Evolutionary conservation across 768 basidiomycete species (phyloP).

Genomic region (Lactarius sanguifluus): DNA sequence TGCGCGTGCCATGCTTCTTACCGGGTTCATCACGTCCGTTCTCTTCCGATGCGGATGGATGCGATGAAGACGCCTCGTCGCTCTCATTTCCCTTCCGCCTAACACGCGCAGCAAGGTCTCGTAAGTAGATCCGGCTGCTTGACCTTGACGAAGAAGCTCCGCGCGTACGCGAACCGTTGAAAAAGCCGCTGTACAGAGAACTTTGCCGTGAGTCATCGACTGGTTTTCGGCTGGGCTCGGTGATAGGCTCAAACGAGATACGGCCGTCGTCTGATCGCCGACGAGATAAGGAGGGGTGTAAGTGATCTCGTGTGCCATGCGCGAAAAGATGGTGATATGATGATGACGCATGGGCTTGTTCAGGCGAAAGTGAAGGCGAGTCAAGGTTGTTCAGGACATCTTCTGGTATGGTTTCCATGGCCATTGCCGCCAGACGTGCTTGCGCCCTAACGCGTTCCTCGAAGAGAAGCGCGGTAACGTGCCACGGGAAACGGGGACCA

Average conservation of each 20-base stretch:
- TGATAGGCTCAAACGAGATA: constrained; percentile 58
- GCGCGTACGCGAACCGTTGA: constrained; percentile 38
- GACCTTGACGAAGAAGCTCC: constrained; percentile 46
- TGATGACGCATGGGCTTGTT: constrained; percentile 8
- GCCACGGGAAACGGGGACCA: constrained; percentile 50
- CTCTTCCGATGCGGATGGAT: constrained; percentile 28
- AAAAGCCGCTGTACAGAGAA: constrained; percentile 40
- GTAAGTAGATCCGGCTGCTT: constrained; percentile 44
- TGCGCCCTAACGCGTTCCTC: constrained; percentile 61
- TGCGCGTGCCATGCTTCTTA: constrained; percentile 18
- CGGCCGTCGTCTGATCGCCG: constrained; percentile 47
- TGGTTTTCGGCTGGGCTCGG: constrained; percentile 49
- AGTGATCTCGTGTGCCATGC: constrained; percentile 11
- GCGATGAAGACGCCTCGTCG: constrained; percentile 50
- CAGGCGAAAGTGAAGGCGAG: constrained; percentile 24
- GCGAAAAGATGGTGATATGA: constrained; percentile 30
- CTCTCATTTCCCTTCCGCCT: constrained; percentile 39
- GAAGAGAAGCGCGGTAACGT: constrained; percentile 65
- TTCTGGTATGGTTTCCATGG: constrained; percentile 50
- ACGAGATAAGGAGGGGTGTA: constrained; percentile 27
- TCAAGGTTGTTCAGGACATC: constrained; percentile 31
- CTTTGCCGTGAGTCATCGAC: constrained; percentile 41
- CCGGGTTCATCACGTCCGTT: constrained; percentile 18
- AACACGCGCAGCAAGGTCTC: constrained; percentile 40
- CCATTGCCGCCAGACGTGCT: constrained; percentile 38